Conservation (phyloP, 306 rosid species). For the Carpinus viminea region DNA sequence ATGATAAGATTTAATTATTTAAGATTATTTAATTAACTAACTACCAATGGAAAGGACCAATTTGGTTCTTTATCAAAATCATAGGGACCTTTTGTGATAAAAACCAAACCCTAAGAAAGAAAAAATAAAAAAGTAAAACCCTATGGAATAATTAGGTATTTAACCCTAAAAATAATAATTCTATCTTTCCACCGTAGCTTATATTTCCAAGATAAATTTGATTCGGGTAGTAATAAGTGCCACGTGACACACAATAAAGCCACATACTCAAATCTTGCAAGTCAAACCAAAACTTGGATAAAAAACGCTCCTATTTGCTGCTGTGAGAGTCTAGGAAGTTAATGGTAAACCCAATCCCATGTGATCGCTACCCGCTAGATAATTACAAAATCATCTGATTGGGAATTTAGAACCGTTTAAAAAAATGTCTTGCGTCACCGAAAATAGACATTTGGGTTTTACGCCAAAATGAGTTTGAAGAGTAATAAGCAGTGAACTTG, state of each 20-base stretch:
- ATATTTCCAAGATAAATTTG: too few species aligned
- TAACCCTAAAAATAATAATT: too few species aligned
- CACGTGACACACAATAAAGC: neutral
- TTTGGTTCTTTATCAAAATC: too few species aligned
- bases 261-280: neutral
- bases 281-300: neutral
- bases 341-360: constrained; percentile 37
- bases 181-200: too few species aligned
- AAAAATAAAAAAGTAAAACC: too few species aligned
- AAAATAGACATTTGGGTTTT: constrained; percentile 54
- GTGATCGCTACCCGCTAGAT: constrained; percentile 37
- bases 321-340: constrained; percentile 4
- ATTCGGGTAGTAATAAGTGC: neutral
- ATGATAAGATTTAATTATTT: too few species aligned
- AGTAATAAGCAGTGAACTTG: neutral
- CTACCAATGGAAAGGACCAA: too few species aligned
- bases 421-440: constrained; percentile 60
- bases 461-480: constrained; percentile 30
- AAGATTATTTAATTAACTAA: too few species aligned
- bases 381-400: constrained; percentile 66
- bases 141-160: too few species aligned
- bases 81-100: too few species aligned
- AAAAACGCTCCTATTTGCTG: neutral
- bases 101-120: too few species aligned
- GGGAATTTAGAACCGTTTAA: constrained; percentile 71